A percentile compares a stretch with the other conserved stretches of the same genome.
phyloP scores from a whole-genome alignment of 805 yeast species.

The Danielozyma ontarioensis region DNA sequence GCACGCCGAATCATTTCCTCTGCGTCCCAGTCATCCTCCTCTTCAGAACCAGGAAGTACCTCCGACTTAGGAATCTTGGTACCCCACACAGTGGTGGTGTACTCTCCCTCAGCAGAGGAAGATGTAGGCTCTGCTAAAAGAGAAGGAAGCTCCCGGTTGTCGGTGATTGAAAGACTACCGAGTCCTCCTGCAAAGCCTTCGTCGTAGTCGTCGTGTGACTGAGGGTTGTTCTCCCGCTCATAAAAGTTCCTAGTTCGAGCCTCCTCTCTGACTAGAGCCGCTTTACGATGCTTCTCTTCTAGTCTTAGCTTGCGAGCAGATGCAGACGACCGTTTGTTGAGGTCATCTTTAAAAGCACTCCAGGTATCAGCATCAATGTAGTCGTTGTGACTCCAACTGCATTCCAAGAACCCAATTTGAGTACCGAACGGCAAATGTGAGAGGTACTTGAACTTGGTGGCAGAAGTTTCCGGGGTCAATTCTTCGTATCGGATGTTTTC shows the following conservation, averaged over 20 bases:
- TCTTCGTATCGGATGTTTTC: conserved; percentile 69
- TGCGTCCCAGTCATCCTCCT: conserved; percentile 44
- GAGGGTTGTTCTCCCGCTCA: conserved; percentile 46
- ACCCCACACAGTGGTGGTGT: conserved; percentile 71
- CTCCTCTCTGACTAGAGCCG: conserved; percentile 57
- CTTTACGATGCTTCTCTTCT: conserved; percentile 57
- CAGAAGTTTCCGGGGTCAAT: conserved; percentile 53
- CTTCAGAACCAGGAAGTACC: conserved; percentile 20
- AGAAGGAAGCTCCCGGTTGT: conserved; percentile 32
- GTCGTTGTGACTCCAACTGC: conserved; percentile 62
- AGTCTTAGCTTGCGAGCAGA: conserved; percentile 43
- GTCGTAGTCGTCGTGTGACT: conserved; percentile 12
- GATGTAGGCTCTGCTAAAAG: conserved; percentile 11
- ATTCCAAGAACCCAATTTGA: conserved; percentile 74
- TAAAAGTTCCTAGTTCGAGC: conserved; percentile 54
- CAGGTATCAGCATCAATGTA: conserved; percentile 27
- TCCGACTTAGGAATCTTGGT: conserved; percentile 48
- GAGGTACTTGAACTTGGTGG: conserved; percentile 64
- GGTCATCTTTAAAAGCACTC: conserved; percentile 48
- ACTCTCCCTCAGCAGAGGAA: conserved; percentile 11
- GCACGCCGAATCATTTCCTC: conserved; percentile 50
- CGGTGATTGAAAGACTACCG: conserved; percentile 34
- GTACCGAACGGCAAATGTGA: conserved; percentile 84
- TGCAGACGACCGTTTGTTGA: conserved; percentile 51
- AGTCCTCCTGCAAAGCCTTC: conserved; percentile 6